Conservation (phyloP, 257 asterid genomes). For the Paraleonurus japonicus region DNA sequence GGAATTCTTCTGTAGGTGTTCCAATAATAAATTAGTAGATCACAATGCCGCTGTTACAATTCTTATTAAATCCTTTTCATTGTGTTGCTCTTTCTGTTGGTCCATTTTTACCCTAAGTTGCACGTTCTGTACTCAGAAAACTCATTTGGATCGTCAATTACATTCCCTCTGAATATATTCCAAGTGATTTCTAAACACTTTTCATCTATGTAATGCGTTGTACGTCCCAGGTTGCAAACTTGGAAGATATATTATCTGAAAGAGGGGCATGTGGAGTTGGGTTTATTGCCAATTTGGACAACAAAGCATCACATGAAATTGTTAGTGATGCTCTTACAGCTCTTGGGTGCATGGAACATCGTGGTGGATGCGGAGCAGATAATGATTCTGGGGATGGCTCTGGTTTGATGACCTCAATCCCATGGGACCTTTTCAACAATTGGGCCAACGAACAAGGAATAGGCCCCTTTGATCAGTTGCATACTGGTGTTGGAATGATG, state of each 20-base stretch:
- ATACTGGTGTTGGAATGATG: slow-evolving; percentile 94
- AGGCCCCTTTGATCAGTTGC: slow-evolving; percentile 63
- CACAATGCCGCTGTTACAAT: neutral
- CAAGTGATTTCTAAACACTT: neutral
- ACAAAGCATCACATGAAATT: slow-evolving; percentile 69
- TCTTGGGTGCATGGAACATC: slow-evolving; percentile 99
- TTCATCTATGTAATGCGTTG: slow-evolving; percentile 4
- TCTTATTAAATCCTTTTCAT: neutral
- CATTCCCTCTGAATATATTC: no score
- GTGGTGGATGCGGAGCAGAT: slow-evolving; percentile 99
- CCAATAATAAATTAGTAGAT: neutral
- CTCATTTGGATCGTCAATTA: no score
- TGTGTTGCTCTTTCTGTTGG: neutral
- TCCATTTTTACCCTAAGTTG: no score
- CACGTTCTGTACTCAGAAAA: no score
- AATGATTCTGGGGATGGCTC: slow-evolving; percentile 99
- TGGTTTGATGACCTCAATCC: slow-evolving; percentile 93
- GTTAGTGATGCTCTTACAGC: slow-evolving; percentile 93
- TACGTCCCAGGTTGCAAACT: slow-evolving; percentile 69
- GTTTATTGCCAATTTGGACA: slow-evolving; percentile 90
- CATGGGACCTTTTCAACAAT: slow-evolving; percentile 85
- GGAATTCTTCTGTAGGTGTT: neutral
- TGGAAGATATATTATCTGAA: slow-evolving; percentile 86
- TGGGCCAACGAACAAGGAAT: slow-evolving; percentile 91
- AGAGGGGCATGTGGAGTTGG: slow-evolving; percentile 99